Conservation (phyloP, 176 grass and related monocot species). For the Hyparrhenia diplandra region DNA sequence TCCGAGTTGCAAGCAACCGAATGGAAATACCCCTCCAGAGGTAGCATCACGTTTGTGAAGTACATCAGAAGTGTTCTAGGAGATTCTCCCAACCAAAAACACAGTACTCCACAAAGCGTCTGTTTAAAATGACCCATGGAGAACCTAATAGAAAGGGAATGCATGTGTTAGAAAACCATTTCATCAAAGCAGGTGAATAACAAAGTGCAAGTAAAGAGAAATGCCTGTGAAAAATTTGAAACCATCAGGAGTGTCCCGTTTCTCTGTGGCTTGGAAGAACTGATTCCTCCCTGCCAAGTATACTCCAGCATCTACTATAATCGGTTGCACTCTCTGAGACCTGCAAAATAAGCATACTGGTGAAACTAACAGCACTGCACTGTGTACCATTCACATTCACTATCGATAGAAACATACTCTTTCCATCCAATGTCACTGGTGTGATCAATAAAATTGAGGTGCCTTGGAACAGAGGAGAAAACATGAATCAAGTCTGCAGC, state of each 20-base stretch:
- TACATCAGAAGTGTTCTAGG: conserved; percentile 83
- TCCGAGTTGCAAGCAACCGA: conserved; percentile 84
- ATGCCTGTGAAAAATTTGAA: conserved; percentile 96
- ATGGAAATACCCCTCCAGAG: conserved; percentile 93
- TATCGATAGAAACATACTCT: conserved; percentile 63
- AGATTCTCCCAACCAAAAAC: conserved; percentile 88
- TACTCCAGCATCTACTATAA: conserved; percentile 98
- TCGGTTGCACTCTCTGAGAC: conserved; percentile 82
- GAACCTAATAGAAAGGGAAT: conserved; percentile 45
- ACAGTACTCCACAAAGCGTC: conserved; percentile 78
- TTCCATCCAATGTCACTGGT: conserved; percentile 98
- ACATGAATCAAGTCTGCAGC: conserved; percentile 92
- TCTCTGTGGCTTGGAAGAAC: conserved; percentile 87
- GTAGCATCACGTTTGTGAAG: conserved; percentile 83
- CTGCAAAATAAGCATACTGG: conserved; percentile 32
- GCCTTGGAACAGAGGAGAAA: conserved; percentile 86
- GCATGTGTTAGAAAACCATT: not conserved
- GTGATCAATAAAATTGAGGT: conserved; percentile 92
- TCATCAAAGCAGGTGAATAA: not conserved
- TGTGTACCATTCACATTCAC: not conserved
- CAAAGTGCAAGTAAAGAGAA: not conserved
- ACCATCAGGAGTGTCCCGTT: conserved; percentile 78
- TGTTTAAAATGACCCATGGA: conserved; percentile 74
- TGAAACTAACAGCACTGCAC: conserved; percentile 30
- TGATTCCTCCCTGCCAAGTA: conserved; percentile 92